Evolutionary conservation across 2,329 filamentous ascomycete species (phyloP).

Genomic region (Colletotrichum sp.): DNA sequence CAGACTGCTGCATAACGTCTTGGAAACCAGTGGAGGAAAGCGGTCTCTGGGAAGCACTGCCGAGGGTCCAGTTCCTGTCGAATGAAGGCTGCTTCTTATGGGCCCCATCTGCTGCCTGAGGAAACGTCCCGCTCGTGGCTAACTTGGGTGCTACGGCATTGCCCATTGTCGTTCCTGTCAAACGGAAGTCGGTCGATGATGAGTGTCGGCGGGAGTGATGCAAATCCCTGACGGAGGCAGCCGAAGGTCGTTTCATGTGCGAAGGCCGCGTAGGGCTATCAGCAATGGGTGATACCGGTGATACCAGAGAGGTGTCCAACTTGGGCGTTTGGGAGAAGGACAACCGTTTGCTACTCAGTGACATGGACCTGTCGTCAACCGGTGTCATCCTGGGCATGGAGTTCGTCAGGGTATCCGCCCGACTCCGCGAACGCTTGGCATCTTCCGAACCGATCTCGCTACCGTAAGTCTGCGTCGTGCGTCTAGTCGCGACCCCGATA

Average conservation of each 20-base stretch:
- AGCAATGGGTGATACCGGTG: slow-evolving; percentile 43
- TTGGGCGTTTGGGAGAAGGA: slow-evolving; percentile 57
- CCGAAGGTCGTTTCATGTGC: slow-evolving; percentile 71
- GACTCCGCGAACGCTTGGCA: slow-evolving; percentile 53
- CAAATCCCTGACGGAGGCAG: slow-evolving; percentile 80
- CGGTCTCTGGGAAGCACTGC: slow-evolving; percentile 52
- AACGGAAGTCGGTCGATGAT: slow-evolving; percentile 73
- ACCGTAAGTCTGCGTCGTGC: slow-evolving; percentile 61
- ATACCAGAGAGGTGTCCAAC: slow-evolving; percentile 48
- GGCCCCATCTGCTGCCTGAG: slow-evolving; percentile 36
- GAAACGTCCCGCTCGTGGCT: slow-evolving; percentile 46
- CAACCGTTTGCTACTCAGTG: slow-evolving; percentile 51
- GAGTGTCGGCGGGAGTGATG: slow-evolving; percentile 89
- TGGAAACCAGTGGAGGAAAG: slow-evolving; percentile 58
- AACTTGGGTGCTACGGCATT: slow-evolving; percentile 46
- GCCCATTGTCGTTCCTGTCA: slow-evolving; percentile 37
- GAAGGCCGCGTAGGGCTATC: slow-evolving; percentile 53
- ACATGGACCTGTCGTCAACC: slow-evolving; percentile 49
- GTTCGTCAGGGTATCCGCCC: slow-evolving; percentile 62
- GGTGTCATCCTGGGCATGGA: slow-evolving; percentile 45
- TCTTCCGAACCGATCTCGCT: slow-evolving; percentile 65
- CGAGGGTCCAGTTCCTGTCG: slow-evolving; percentile 73
- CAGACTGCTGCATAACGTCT: slow-evolving; percentile 43
- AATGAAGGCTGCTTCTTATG: slow-evolving; percentile 74
- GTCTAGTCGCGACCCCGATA: slow-evolving; percentile 44